These are phyloP conservation scores for Eucalyptus lansdowneana DNA, from an alignment of 345 rosid genomes.

Conservation along the genomic window DNA sequence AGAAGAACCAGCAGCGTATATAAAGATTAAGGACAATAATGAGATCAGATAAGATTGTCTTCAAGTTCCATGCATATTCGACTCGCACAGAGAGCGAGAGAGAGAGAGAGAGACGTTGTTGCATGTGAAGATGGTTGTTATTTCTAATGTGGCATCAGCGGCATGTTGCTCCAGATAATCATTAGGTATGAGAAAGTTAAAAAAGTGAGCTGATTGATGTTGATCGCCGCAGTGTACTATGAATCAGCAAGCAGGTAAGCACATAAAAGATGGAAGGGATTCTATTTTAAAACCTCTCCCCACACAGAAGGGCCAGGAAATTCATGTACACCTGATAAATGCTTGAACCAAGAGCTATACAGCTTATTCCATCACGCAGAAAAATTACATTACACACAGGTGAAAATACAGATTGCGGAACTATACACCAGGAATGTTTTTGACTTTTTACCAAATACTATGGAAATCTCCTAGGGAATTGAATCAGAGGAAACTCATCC, in stretches of 20 bases:
- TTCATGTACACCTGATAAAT: not conserved
- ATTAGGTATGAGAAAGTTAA: not conserved
- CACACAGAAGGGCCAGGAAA: not conserved
- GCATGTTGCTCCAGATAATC: not conserved
- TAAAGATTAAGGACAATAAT: not conserved
- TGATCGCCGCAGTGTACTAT: not conserved
- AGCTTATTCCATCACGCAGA: not conserved
- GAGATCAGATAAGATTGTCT: not conserved
- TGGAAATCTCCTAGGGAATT: not conserved
- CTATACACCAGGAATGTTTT: not conserved
- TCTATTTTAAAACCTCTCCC: not conserved
- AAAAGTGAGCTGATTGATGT: not conserved
- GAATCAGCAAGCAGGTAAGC: not conserved
- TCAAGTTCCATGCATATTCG: not conserved
- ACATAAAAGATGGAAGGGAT: not conserved
- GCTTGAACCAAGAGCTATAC: not conserved
- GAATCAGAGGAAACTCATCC: constrained; percentile 44
- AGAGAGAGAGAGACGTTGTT: not conserved
- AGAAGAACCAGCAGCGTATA: not conserved
- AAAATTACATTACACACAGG: not conserved
- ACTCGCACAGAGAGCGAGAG: not conserved
- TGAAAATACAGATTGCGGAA: not conserved
- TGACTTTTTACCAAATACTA: not conserved
- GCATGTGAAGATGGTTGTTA: not conserved
- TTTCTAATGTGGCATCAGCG: not conserved